Percentiles rank a stretch among this genome's conserved stretches.
phyloP scores from a whole-genome alignment of 2,329 filamentous ascomycete genomes.

The Neonectria ditissima region DNA sequence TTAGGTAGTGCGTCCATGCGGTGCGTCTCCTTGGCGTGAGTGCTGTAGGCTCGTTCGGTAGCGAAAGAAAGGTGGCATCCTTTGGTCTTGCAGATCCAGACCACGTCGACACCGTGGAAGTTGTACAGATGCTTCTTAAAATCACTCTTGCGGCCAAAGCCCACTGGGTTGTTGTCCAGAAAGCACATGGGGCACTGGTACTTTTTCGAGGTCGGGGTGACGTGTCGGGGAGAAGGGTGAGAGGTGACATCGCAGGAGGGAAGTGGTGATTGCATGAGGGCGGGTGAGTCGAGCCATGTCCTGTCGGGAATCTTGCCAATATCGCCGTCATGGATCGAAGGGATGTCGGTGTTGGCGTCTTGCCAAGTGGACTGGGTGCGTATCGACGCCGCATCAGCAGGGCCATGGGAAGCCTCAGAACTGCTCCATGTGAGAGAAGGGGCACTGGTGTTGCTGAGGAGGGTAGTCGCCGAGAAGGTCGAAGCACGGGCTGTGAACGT shows the following conservation, averaged over 20 bases:
- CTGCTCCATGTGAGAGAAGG: conserved; percentile 57
- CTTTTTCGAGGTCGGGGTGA: conserved; percentile 55
- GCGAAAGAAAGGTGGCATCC: conserved; percentile 58
- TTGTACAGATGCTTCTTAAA: conserved; percentile 63
- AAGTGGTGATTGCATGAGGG: conserved; percentile 51
- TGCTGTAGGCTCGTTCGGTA: conserved; percentile 59
- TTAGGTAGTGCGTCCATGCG: conserved; percentile 56
- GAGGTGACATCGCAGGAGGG: conserved; percentile 50
- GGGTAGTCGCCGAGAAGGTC: conserved; percentile 54
- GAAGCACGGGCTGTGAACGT: conserved; percentile 53
- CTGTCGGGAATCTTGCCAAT: conserved; percentile 50
- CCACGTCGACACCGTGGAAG: conserved; percentile 57
- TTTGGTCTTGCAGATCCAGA: conserved; percentile 58
- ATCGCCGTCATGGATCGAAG: conserved; percentile 51
- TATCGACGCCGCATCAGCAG: conserved; percentile 55
- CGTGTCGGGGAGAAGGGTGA: conserved; percentile 52
- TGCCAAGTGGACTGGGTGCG: conserved; percentile 55
- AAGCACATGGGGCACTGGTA: conserved; percentile 61
- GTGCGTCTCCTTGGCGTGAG: conserved; percentile 58
- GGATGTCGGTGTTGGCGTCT: conserved; percentile 49
- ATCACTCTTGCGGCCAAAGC: conserved; percentile 60
- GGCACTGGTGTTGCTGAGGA: conserved; percentile 55
- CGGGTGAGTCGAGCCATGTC: conserved; percentile 57
- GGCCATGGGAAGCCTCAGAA: conserved; percentile 55
- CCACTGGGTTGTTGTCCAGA: conserved; percentile 58